Percentiles rank a stretch among this genome's conserved stretches.
Evolutionary conservation across 2,329 filamentous ascomycete genomes (phyloP).

Genomic region (Stachybotrys chartarum): DNA sequence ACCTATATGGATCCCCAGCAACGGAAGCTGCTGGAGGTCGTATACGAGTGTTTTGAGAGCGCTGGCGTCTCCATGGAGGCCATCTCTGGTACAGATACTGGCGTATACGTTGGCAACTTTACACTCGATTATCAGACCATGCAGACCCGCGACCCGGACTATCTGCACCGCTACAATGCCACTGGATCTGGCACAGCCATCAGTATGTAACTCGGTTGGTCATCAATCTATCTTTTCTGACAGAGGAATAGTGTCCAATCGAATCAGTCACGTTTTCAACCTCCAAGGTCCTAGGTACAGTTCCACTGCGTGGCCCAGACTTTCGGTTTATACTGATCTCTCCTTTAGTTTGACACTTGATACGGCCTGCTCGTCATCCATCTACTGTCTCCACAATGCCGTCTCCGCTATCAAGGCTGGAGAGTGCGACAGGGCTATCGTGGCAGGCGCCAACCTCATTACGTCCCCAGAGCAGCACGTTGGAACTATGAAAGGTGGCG

Average conservation of each 20-base stretch:
- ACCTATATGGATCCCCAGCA: constrained; percentile 13
- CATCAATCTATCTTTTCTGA: too few species aligned
- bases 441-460: constrained; percentile 22
- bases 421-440: constrained; percentile 23
- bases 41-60: constrained; percentile 15
- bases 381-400: constrained; percentile 34
- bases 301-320: neutral
- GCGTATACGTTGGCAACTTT: constrained; percentile 17
- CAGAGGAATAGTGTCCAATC: constrained; percentile 11
- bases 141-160: constrained; percentile 15
- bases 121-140: constrained; percentile 15
- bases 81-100: constrained; percentile 14
- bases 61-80: constrained; percentile 14
- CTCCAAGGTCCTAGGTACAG: constrained; percentile 14
- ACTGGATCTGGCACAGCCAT: constrained; percentile 16
- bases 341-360: constrained; percentile 33
- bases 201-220: too few species aligned
- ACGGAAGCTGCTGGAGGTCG: constrained; percentile 14
- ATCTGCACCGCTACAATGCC: constrained; percentile 15
- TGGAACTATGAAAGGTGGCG: constrained; percentile 12
- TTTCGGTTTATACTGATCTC: neutral
- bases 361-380: constrained; percentile 37
- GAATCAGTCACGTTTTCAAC: constrained; percentile 15
- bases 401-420: constrained; percentile 21
- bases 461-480: constrained; percentile 15